These are phyloP conservation scores for Mrakia gelida DNA, from an alignment of 768 basidiomycete genomes.

Conservation along the genomic window DNA sequence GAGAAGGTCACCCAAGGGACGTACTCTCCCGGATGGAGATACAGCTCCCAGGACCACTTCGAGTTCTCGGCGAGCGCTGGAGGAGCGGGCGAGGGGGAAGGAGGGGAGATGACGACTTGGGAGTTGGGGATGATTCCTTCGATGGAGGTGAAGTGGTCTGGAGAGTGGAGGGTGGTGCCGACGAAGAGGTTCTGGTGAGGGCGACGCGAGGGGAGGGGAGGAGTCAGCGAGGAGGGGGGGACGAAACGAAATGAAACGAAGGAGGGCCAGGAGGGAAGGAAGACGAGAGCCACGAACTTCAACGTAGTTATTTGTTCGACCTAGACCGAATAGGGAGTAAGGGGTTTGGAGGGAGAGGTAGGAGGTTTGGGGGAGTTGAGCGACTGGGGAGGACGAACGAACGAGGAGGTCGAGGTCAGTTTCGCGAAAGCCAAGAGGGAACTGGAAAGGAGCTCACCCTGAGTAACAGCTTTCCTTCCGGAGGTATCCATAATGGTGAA, in stretches of 20 bases:
- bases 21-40: conserved; percentile 91
- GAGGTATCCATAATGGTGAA: conserved; percentile 92
- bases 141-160: conserved; percentile 78
- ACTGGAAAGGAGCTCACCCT: conserved; percentile 52
- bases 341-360: conserved; percentile 88
- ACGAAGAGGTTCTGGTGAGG: conserved; percentile 79
- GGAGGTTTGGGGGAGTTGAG: conserved; percentile 85
- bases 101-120: conserved; percentile 87
- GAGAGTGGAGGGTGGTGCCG: conserved; percentile 72
- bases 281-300: conserved; percentile 49
- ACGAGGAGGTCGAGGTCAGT: neutral
- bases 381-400: conserved; percentile 54
- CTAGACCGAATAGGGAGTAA: conserved; percentile 93
- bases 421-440: neutral
- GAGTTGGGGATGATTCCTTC: conserved; percentile 98
- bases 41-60: conserved; percentile 70
- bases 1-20: conserved; percentile 95
- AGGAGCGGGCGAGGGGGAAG: conserved; percentile 45
- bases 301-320: conserved; percentile 97
- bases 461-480: conserved; percentile 81
- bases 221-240: neutral
- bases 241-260: neutral
- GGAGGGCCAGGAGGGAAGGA: neutral
- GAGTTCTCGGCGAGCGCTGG: conserved; percentile 49
- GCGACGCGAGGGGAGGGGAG: neutral